phyloP scores from a whole-genome alignment of 2,329 filamentous ascomycete species.

The Fusarium sp. region DNA sequence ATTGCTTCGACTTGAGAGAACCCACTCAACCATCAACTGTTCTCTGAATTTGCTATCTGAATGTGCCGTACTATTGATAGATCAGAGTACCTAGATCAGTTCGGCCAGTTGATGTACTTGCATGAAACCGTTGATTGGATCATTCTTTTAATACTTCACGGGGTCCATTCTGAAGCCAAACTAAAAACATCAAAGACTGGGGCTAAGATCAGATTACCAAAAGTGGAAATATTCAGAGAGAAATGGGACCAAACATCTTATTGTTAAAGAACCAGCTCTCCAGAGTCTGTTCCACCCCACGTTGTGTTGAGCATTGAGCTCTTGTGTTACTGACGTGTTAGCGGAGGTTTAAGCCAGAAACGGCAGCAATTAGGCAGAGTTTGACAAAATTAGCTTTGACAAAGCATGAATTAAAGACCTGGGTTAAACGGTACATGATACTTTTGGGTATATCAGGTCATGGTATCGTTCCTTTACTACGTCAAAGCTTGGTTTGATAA shows the following conservation, averaged over 20 bases:
- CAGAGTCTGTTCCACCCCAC: constrained; percentile 24
- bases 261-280: not conserved
- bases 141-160: not conserved
- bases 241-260: constrained; percentile 8
- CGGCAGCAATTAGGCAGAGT: constrained; percentile 30
- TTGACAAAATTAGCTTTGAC: constrained; percentile 5
- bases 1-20: not conserved
- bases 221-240: constrained; percentile 38
- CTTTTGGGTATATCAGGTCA: constrained; percentile 3
- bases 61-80: too few species aligned
- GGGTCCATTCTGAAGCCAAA: not conserved
- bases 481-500: not conserved
- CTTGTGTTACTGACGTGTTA: constrained; percentile 20
- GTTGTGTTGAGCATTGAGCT: constrained; percentile 13
- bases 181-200: not conserved
- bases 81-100: not conserved
- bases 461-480: not conserved
- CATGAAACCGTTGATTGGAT: not conserved
- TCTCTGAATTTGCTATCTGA: not conserved
- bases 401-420: constrained; percentile 9
- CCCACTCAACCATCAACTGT: not conserved
- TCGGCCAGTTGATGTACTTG: not conserved
- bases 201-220: constrained; percentile 9
- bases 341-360: constrained; percentile 11
- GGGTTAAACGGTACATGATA: constrained; percentile 7